Conservation (phyloP, 148 eudicot species). For the Cornus controversa region DNA sequence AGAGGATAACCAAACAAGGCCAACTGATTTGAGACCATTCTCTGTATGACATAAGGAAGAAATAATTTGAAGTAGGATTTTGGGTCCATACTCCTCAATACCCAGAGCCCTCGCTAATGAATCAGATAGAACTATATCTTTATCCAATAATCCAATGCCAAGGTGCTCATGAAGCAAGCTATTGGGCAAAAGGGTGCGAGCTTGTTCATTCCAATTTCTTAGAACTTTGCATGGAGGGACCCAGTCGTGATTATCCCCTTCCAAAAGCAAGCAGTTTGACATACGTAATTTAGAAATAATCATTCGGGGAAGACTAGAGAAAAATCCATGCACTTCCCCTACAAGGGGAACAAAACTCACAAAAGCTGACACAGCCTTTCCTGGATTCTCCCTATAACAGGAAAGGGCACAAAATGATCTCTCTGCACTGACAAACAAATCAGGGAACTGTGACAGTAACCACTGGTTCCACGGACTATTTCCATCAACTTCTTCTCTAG, state of each 20-base stretch:
- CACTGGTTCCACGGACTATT: constrained; percentile 98
- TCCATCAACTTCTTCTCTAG: constrained; percentile 97
- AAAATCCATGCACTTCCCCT: constrained; percentile 96
- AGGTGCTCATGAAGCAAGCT: constrained; percentile 62
- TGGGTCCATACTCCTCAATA: constrained; percentile 81
- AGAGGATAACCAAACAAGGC: constrained; percentile 67
- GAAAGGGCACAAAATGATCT: constrained; percentile 66
- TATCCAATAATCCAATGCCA: constrained; percentile 74
- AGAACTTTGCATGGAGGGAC: constrained; percentile 91
- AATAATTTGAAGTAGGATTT: constrained; percentile 55
- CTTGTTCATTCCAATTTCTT: constrained; percentile 72
- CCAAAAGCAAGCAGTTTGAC: constrained; percentile 80
- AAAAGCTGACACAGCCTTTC: constrained; percentile 70
- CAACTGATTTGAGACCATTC: constrained; percentile 62
- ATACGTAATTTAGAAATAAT: constrained; percentile 77
- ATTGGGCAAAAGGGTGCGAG: constrained; percentile 63
- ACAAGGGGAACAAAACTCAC: constrained; percentile 89
- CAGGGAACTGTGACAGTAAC: constrained; percentile 86
- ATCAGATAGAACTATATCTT: constrained; percentile 64
- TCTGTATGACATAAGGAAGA: constrained; percentile 53
- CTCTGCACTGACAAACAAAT: constrained; percentile 74
- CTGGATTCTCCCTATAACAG: constrained; percentile 64
- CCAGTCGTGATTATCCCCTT: constrained; percentile 63
- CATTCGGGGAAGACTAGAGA: constrained; percentile 79
- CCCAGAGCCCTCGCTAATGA: constrained; percentile 78